Conservation (phyloP, 2,329 filamentous ascomycete genomes). For the Aspergillus niger region DNA sequence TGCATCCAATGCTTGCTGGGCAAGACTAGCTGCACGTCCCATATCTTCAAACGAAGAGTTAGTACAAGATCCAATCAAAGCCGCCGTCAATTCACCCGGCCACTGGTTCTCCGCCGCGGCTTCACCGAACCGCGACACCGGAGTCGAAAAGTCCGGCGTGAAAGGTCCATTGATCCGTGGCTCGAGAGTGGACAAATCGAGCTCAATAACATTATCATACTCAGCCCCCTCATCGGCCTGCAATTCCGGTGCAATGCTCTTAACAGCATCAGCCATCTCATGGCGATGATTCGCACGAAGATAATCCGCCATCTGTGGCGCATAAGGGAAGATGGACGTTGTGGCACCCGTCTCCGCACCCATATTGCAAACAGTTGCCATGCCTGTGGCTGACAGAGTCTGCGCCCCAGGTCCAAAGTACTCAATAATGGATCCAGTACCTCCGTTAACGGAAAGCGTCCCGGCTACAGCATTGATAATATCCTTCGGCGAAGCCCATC, state of each 20-base stretch:
- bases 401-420: background rate
- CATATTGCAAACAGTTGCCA: slow-evolving; percentile 3
- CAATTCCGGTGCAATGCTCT: background rate
- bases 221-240: background rate
- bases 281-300: background rate
- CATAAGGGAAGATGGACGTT: background rate
- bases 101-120: background rate
- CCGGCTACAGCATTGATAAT: slow-evolving; percentile 95
- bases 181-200: background rate
- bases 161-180: background rate
- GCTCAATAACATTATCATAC: background rate
- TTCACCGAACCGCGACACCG: background rate
- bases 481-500: slow-evolving; percentile 91
- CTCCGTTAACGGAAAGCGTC: slow-evolving; percentile 57
- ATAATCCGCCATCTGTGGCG: background rate
- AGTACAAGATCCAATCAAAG: background rate
- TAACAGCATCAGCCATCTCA: background rate
- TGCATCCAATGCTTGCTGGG: background rate
- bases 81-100: background rate
- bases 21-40: background rate
- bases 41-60: slow-evolving; percentile 4
- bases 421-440: background rate
- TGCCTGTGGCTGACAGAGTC: background rate
- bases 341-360: background rate
- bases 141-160: background rate